Evolutionary conservation across 108 stramenopile species (phyloP).

Genomic region (Pseudonitzschia multistriata): DNA sequence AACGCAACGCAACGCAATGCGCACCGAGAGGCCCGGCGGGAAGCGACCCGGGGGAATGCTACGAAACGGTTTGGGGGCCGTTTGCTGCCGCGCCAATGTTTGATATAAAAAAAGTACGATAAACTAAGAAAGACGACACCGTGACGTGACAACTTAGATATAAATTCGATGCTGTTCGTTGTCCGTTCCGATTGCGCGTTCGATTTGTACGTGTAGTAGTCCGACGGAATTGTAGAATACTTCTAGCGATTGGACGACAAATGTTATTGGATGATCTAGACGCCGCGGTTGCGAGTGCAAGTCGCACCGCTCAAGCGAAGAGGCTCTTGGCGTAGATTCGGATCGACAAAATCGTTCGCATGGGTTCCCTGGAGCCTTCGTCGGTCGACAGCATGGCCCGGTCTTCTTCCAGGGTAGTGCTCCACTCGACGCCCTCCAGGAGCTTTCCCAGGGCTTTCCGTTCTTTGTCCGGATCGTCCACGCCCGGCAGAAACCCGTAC

Average conservation of each 20-base stretch:
- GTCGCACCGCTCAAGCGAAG: not conserved
- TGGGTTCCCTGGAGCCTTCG: not conserved
- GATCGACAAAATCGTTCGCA: slow-evolving; percentile 6
- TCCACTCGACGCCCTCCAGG: slow-evolving; percentile 7
- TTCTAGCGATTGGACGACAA: too few species aligned
- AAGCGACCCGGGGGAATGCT: not conserved
- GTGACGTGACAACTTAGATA: too few species aligned
- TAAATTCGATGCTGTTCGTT: too few species aligned
- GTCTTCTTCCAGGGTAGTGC: slow-evolving; percentile 7
- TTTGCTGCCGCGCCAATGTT: not conserved
- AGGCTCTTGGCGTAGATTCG: slow-evolving; percentile 10
- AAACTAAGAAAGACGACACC: not conserved
- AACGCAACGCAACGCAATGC: too few species aligned
- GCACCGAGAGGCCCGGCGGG: not conserved
- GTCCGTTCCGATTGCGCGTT: too few species aligned
- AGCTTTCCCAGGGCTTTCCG: not conserved
- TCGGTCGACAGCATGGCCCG: not conserved
- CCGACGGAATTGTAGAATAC: too few species aligned
- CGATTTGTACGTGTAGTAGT: too few species aligned
- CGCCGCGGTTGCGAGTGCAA: too few species aligned
- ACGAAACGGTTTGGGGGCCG: not conserved
- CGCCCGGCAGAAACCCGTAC: slow-evolving; percentile 39
- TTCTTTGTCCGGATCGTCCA: not conserved
- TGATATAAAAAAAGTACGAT: not conserved
- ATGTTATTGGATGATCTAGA: too few species aligned